Percentiles rank a stretch among this genome's conserved stretches.
Conservation (phyloP, 2,329 filamentous ascomycete species). For the Diaporthe sp. region DNA sequence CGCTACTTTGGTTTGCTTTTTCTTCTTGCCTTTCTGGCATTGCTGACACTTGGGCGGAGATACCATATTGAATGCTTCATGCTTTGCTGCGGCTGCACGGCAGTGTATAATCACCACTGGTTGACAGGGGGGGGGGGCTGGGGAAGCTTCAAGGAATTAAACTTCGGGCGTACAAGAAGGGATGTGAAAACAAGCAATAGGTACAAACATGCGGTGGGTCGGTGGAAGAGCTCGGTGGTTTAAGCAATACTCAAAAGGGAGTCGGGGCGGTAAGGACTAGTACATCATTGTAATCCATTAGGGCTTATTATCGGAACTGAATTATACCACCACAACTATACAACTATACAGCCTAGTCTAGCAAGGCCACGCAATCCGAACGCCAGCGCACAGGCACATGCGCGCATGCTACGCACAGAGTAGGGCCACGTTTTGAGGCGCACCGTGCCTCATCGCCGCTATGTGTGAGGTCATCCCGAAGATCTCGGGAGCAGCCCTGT, state of each 20-base stretch:
- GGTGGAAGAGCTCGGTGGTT: background rate
- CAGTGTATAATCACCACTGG: background rate
- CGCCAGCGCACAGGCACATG: constrained; percentile 17
- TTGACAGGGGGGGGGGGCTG: background rate
- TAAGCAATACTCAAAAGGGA: constrained; percentile 1
- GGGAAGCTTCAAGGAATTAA: background rate
- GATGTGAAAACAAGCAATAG: background rate
- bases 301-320: constrained; percentile 13
- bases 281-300: constrained; percentile 30
- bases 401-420: background rate
- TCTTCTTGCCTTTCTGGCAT: background rate
- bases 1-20: constrained; percentile 11
- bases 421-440: background rate
- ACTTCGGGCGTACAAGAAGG: background rate
- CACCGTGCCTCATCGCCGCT: background rate
- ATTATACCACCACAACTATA: constrained; percentile 18
- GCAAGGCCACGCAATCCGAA: constrained; percentile 10
- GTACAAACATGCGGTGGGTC: background rate
- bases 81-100: background rate
- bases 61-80: constrained; percentile 3
- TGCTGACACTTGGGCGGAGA: background rate
- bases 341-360: background rate
- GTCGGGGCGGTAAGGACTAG: background rate
- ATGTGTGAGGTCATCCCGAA: background rate
- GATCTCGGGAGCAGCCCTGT: background rate